Conservation (phyloP, 768 basidiomycete genomes). For the Auriscalpium vulgare region DNA sequence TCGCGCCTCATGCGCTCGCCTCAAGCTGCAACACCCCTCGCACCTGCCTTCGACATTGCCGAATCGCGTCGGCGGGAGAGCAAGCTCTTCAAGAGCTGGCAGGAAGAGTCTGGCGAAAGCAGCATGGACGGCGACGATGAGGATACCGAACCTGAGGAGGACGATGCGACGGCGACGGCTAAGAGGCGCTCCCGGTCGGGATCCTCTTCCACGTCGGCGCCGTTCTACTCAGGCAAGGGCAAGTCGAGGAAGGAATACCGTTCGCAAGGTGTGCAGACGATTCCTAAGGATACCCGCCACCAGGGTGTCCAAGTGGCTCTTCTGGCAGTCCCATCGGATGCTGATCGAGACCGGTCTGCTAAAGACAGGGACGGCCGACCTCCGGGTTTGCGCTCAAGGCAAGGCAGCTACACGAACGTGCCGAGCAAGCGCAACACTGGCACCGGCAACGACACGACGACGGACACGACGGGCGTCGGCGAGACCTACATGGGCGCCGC, state of each 20-base stretch:
- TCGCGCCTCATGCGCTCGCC: constrained; percentile 48
- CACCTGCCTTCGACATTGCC: constrained; percentile 43
- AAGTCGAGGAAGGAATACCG: constrained; percentile 50
- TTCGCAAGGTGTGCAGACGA: constrained; percentile 66
- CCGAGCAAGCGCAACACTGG: not conserved
- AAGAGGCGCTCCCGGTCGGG: constrained; percentile 20
- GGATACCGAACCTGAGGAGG: constrained; percentile 34
- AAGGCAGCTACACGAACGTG: constrained; percentile 1
- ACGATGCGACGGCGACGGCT: constrained; percentile 16
- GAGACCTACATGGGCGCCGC: constrained; percentile 4
- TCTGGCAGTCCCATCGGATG: constrained; percentile 10
- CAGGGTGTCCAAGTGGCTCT: constrained; percentile 52
- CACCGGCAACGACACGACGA: not conserved
- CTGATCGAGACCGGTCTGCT: constrained; percentile 6
- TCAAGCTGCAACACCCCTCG: constrained; percentile 29
- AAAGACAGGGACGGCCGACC: constrained; percentile 10
- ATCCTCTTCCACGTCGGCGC: constrained; percentile 28
- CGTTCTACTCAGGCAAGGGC: constrained; percentile 27
- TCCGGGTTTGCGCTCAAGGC: constrained; percentile 1
- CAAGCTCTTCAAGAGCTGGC: constrained; percentile 36
- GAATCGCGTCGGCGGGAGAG: constrained; percentile 25
- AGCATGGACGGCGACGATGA: constrained; percentile 82
- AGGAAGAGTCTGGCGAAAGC: constrained; percentile 52
- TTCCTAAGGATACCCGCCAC: constrained; percentile 41
- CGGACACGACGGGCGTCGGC: not conserved